A percentile compares a stretch with the other conserved stretches of the same genome.
phyloP scores from a whole-genome alignment of 768 basidiomycete genomes.

The Mycena capillaripes region DNA sequence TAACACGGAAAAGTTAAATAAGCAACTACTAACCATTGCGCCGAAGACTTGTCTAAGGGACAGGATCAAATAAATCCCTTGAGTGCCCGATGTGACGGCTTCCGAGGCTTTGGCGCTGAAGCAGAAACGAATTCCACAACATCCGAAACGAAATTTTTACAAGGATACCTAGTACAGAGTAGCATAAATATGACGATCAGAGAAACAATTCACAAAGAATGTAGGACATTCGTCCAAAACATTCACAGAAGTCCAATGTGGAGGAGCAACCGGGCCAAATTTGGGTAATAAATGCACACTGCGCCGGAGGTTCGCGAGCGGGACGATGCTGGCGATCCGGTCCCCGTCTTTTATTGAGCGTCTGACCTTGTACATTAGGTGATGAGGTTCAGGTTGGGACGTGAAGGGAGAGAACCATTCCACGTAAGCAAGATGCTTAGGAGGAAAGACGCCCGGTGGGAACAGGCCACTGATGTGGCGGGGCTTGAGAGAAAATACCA shows the following conservation, averaged over 20 bases:
- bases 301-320: slow-evolving; percentile 41
- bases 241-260: slow-evolving; percentile 7
- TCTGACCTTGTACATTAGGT: slow-evolving; percentile 21
- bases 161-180: background rate
- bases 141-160: too few relatives aligned
- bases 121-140: too few relatives aligned
- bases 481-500: too few relatives aligned
- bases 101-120: too few relatives aligned
- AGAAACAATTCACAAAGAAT: slow-evolving; percentile 21
- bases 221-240: slow-evolving; percentile 4
- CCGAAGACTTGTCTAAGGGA: too few relatives aligned
- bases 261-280: background rate
- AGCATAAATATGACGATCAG: slow-evolving; percentile 25
- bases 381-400: slow-evolving; percentile 23
- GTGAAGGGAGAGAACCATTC: slow-evolving; percentile 43
- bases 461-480: background rate
- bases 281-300: slow-evolving; percentile 44
- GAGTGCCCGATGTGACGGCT: too few relatives aligned
- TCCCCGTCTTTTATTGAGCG: slow-evolving; percentile 19
- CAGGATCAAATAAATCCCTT: too few relatives aligned
- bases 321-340: slow-evolving; percentile 42
- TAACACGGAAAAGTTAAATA: too few relatives aligned
- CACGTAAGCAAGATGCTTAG: slow-evolving; percentile 42
- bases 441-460: slow-evolving; percentile 6
- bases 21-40: too few relatives aligned